These are phyloP conservation scores for Beauveria medogensis DNA, from an alignment of 2,329 filamentous ascomycete genomes.

Conservation along the genomic window DNA sequence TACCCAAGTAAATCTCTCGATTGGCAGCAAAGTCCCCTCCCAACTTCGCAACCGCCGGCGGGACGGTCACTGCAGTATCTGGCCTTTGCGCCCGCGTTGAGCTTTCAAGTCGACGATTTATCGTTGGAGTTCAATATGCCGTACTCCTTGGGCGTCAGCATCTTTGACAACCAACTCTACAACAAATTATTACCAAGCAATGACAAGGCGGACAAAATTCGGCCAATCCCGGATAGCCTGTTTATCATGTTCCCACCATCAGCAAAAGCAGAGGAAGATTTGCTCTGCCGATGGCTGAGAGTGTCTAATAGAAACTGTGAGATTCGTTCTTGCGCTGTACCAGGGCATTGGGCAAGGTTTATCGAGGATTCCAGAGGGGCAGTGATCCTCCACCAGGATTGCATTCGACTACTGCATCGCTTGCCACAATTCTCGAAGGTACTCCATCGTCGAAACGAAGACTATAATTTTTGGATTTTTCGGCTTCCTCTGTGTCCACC, in stretches of 20 bases:
- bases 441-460: constrained; percentile 21
- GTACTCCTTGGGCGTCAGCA: not conserved
- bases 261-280: constrained; percentile 24
- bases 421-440: constrained; percentile 30
- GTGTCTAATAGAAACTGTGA: constrained; percentile 30
- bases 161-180: constrained; percentile 1
- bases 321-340: constrained; percentile 31
- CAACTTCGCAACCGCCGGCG: not conserved
- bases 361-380: constrained; percentile 19
- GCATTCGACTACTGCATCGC: constrained; percentile 27
- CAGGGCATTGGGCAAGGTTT: constrained; percentile 43
- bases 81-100: not conserved
- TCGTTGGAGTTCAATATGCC: not conserved
- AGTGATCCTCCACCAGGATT: constrained; percentile 40
- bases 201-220: not conserved
- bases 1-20: constrained; percentile 29
- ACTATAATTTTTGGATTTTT: constrained; percentile 33
- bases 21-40: constrained; percentile 19
- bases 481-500: constrained; percentile 13
- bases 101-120: not conserved
- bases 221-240: constrained; percentile 23
- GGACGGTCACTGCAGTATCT: not conserved
- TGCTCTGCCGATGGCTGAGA: constrained; percentile 39
- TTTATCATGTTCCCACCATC: constrained; percentile 42
- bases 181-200: not conserved